Evolutionary conservation across 352 stramenopile species (phyloP).

Genomic region (Pythium rishiriense): DNA sequence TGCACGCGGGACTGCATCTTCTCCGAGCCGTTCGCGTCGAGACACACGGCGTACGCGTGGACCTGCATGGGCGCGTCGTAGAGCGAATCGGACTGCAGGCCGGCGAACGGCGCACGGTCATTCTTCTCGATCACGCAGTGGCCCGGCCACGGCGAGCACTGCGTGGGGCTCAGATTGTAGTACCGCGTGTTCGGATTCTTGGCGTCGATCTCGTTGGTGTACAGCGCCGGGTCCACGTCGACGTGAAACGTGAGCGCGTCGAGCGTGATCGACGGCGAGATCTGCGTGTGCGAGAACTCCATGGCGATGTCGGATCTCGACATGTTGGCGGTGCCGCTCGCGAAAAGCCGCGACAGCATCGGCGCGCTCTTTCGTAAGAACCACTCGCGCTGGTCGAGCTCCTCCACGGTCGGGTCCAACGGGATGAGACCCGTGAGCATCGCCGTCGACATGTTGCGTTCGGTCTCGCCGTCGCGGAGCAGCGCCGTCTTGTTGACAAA

Average conservation of each 20-base stretch:
- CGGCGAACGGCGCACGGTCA: not conserved
- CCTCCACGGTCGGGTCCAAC: not conserved
- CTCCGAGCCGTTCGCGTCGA: constrained; percentile 6
- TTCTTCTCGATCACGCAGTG: not conserved
- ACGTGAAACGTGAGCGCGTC: constrained; percentile 19
- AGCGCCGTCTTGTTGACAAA: not conserved
- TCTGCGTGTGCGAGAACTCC: constrained; percentile 20
- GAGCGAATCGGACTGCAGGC: not conserved
- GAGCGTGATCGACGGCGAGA: constrained; percentile 12
- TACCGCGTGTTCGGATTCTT: not conserved
- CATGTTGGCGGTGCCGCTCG: constrained; percentile 4
- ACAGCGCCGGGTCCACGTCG: constrained; percentile 1
- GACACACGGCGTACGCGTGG: constrained; percentile 14
- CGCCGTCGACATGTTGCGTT: not conserved
- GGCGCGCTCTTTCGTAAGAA: not conserved
- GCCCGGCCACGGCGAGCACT: constrained; percentile 7
- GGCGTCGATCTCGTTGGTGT: not conserved
- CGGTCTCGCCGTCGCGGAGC: not conserved
- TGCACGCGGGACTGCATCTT: not conserved
- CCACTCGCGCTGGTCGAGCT: constrained; percentile 6
- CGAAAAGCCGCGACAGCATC: not conserved
- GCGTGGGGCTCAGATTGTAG: not conserved
- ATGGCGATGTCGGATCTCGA: constrained; percentile 12
- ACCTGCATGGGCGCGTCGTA: constrained; percentile 10
- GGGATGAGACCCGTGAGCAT: constrained; percentile 7